phyloP scores from a whole-genome alignment of 805 yeast species.

The Yamadazyma phyllophila region DNA sequence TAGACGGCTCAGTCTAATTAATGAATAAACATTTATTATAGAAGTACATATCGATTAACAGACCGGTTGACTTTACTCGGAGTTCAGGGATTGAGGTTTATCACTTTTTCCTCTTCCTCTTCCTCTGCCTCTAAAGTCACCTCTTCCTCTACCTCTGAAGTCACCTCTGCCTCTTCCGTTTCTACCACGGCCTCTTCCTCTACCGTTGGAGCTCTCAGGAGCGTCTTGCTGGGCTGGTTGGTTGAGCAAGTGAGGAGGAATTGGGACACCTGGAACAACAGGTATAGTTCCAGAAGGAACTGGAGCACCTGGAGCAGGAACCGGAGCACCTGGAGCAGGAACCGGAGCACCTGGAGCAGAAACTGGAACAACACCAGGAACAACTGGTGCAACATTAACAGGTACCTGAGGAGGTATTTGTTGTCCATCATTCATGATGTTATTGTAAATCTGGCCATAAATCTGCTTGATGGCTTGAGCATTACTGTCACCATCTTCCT shows the following conservation, averaged over 20 bases:
- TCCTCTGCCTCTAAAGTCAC: constrained; percentile 4
- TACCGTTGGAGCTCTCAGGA: constrained; percentile 2
- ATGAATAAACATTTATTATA: neutral
- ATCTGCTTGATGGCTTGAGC: constrained; percentile 39
- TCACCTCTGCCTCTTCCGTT: constrained; percentile 16
- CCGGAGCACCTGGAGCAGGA: neutral
- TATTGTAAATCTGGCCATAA: constrained; percentile 42
- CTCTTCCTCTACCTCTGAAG: constrained; percentile 11
- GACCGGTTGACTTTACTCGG: neutral
- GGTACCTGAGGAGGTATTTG: constrained; percentile 7
- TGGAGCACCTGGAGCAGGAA: constrained; percentile 6
- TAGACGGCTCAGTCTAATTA: neutral
- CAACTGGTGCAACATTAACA: neutral
- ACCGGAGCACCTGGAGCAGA: too few relatives aligned
- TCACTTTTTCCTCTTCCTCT: constrained; percentile 12
- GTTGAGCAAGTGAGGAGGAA: constrained; percentile 34
- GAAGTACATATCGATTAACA: too few relatives aligned
- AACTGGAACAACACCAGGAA: neutral
- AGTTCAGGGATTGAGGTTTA: neutral
- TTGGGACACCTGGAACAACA: constrained; percentile 35
- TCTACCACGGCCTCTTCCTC: constrained; percentile 19
- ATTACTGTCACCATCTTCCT: constrained; percentile 19
- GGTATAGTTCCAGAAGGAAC: constrained; percentile 14
- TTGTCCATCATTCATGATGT: constrained; percentile 40
- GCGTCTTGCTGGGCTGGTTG: constrained; percentile 14